Evolutionary conservation across 208 protist genomes (phyloP), one percentile per base, ranked within the genome.

Genomic region (Leishmania amazonensis): DNA sequence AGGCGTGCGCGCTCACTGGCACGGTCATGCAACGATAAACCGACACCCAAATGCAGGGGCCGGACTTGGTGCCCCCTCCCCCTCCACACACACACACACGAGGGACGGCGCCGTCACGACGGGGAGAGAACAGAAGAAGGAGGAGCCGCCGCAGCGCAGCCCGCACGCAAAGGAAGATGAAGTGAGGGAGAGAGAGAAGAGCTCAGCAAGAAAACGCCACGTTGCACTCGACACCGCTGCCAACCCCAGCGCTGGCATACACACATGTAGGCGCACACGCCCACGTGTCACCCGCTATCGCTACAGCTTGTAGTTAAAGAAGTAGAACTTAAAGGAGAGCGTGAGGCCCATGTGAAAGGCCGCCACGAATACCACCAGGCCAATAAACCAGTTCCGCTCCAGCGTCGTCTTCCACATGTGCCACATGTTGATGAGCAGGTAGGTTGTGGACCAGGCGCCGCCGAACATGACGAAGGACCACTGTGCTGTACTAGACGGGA

Each of bases 241-340:
- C 71, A 57, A 15, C 40, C 13, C 2, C 49, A 42, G 45, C 42
- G 28, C 68, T 15, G 11, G 40, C 68, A 51, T 11, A 74, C 8
- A 74, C 70, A 11, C 4, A 53, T 9, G 62, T 3, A 40, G 15
- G 13, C 15, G 28, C 58, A 15, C 62, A 15, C 67, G 19, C 35
- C 31, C 42, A 47, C 40, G 40, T 11, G 15, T 54, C 42, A 51
- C 51, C 70, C 24, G 38, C 70, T 54, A 76, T 24, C 31, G 38
- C 77, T 84, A 91, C 67, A 90, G 51, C 75, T 85, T 89, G 86
- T 97, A 97, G 74, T 94, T 82, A 74, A 97, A 87, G 77, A 97
- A 97, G 85, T 97, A 97, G 76, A 97, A 89, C 86, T 97, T 97
- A 77, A 97, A 96, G 31, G 89, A 95, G 40, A 96, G 54, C 31